Conservation (phyloP, 257 asterid genomes). For the Scutellaria baicalensis region DNA sequence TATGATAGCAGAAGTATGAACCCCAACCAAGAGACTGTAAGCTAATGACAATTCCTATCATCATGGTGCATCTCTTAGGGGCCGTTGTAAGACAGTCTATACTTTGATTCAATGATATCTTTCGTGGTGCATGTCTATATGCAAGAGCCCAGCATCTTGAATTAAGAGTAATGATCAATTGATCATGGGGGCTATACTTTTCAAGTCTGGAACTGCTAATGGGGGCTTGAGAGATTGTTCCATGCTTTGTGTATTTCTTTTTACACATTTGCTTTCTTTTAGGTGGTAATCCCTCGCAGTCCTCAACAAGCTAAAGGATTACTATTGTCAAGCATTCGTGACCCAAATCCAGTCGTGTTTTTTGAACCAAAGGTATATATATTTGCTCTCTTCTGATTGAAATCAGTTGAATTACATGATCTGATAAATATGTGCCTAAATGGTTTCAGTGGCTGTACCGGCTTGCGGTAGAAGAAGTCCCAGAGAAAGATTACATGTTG, state of each 20-base stretch:
- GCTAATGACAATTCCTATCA: not conserved
- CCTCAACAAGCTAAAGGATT: conserved; percentile 94
- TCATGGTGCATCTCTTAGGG: not conserved
- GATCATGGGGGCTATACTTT: not conserved
- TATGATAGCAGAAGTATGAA: not conserved
- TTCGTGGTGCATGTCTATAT: not conserved
- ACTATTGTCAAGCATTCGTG: conserved; percentile 73
- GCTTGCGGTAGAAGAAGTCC: conserved; percentile 94
- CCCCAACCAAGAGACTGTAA: not conserved
- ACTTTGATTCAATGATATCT: not conserved
- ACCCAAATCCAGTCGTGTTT: conserved; percentile 91
- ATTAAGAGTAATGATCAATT: not conserved
- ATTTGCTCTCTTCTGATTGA: not conserved
- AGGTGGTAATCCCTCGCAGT: conserved; percentile 98
- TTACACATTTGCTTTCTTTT: conserved; percentile 3
- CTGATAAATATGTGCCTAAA: not conserved
- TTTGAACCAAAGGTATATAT: conserved; percentile 85
- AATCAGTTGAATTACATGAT: not conserved
- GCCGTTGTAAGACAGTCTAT: not conserved
- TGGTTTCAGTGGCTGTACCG: conserved; percentile 89
- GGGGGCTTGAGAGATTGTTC: not conserved
- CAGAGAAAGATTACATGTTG: conserved; percentile 77
- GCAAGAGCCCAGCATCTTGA: conserved; percentile 6
- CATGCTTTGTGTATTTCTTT: conserved; percentile 4
- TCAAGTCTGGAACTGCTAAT: not conserved